These are phyloP conservation scores for Oenanthe sinensis DNA, from an alignment of 129 eudicot genomes.

Conservation along the genomic window DNA sequence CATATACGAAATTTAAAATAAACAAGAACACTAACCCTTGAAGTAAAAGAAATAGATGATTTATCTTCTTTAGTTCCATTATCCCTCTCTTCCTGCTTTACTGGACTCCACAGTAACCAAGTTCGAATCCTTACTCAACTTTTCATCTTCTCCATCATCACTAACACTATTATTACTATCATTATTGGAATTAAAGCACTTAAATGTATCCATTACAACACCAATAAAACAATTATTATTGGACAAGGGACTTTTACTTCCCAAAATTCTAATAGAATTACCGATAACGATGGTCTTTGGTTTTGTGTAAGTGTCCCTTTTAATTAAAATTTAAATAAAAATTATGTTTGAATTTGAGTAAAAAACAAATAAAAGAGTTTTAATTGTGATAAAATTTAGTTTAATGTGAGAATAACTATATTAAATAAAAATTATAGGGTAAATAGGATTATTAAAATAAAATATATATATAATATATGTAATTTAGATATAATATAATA, in stretches of 20 bases:
- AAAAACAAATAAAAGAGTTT: too few relatives aligned
- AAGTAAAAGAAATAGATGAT: slow-evolving; percentile 35
- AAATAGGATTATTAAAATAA: too few relatives aligned
- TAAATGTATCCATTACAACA: slow-evolving; percentile 23
- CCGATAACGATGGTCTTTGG: slow-evolving; percentile 14
- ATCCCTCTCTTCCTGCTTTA: slow-evolving; percentile 22
- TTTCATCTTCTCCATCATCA: slow-evolving; percentile 31
- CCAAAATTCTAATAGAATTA: slow-evolving; percentile 14
- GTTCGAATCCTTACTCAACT: slow-evolving; percentile 41
- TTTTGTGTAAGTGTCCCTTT: neutral
- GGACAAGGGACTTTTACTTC: neutral
- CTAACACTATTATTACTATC: slow-evolving; percentile 15
- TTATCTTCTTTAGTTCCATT: slow-evolving; percentile 12
- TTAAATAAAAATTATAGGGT: too few relatives aligned
- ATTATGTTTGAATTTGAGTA: too few relatives aligned
- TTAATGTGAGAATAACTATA: too few relatives aligned
- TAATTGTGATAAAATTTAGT: too few relatives aligned
- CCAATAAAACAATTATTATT: slow-evolving; percentile 24
- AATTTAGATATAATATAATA: too few relatives aligned
- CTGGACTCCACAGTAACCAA: slow-evolving; percentile 46
- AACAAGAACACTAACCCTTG: slow-evolving; percentile 40
- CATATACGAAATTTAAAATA: too few relatives aligned
- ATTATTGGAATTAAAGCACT: slow-evolving; percentile 30
- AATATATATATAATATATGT: too few relatives aligned
- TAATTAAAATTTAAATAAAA: slow-evolving; percentile 17